A percentile compares a stretch with the other conserved stretches of the same genome.
Conservation (phyloP, 192 early-diverging fungal genomes). For the Coemansia biformis region DNA sequence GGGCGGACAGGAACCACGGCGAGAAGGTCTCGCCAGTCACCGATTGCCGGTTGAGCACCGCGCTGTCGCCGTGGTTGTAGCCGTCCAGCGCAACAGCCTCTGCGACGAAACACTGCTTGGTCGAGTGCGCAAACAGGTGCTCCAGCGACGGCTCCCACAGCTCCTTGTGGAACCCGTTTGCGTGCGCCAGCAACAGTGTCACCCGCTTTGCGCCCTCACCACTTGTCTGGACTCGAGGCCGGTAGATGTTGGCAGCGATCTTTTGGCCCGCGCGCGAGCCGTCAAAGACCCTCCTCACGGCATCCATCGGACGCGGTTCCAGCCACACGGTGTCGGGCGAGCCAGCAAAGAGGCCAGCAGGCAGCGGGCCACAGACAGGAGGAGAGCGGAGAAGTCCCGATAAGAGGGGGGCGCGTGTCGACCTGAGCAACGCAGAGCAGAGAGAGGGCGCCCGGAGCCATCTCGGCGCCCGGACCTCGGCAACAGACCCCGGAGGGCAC, state of each 20-base stretch:
- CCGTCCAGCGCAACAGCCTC: conserved; percentile 34
- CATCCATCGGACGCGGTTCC: too few relatives aligned
- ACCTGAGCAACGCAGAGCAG: too few relatives aligned
- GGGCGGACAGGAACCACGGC: conserved; percentile 28
- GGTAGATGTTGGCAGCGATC: conserved; percentile 41
- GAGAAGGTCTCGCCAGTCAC: conserved; percentile 14
- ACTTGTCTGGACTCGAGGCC: not conserved
- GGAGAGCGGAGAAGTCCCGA: too few relatives aligned
- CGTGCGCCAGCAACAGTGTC: conserved; percentile 40
- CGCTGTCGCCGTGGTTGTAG: conserved; percentile 52
- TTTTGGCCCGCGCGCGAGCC: conserved; percentile 28
- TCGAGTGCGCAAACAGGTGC: conserved; percentile 13
- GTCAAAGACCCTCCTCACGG: conserved; percentile 13
- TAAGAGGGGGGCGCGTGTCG: too few relatives aligned
- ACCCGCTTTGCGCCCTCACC: conserved; percentile 2
- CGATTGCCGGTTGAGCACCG: conserved; percentile 19
- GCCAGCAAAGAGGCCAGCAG: too few relatives aligned
- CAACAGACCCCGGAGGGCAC: too few relatives aligned
- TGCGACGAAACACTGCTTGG: conserved; percentile 18
- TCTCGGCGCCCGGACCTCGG: too few relatives aligned
- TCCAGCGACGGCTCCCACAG: conserved; percentile 44
- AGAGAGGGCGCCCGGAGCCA: too few relatives aligned
- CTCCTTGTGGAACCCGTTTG: conserved; percentile 51
- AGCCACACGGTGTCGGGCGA: too few relatives aligned
- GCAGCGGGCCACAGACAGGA: too few relatives aligned